Base-by-base conservation (phyloP, 108 stramenopile species). In the Fragilaria radians region DNA sequence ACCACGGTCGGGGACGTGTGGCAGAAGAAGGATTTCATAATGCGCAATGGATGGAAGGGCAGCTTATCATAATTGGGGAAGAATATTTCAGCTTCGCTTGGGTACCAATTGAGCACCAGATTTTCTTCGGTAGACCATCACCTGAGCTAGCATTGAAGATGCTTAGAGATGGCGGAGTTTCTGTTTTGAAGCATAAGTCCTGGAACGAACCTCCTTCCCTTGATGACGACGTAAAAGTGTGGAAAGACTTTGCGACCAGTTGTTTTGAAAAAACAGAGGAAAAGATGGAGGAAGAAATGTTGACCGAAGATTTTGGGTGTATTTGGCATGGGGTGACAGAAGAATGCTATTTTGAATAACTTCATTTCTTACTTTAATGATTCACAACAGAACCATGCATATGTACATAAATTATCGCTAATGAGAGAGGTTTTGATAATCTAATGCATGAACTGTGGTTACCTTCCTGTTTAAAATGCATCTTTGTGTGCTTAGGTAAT, bases 81-180 rank as follows among this genome's bases (percentile, higher is more conserved):
- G 83, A 89, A 7, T 89, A 86, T 68, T 89, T 89, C 61, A 72
- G 70, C 56, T 86, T 89, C 53, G 88, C 88, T 5, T 89, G 88
- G 88, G 67, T 89, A 3, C 88, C 88, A 5, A 82, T 82, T 31
- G 78, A 77, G 57, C 72, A 77, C 52, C 82, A 83, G 57, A 89
- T 89, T 42, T 89, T 89, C 70, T 89, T 89, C 32, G 87, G 87
- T 32, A 48, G 88, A 18, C 88, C 88, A 21, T 76, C 73, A 14
- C 82, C 88, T 11, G 88, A 89, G 54, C 52, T 79, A 9, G 73
- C 70, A 5, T 54, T 79, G n/a, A 79, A 79, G 48, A 79, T 79
- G 78, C 71, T 88, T 9, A 66, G 81, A 19, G 82, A 89, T 47
- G 67, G 70, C 18, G 82, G 82, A 4, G 70, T 62, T 0, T 19